Evolutionary conservation across 1,139 yeast genomes (phyloP).

Genomic region (Pneumocystis wakefieldiae): DNA sequence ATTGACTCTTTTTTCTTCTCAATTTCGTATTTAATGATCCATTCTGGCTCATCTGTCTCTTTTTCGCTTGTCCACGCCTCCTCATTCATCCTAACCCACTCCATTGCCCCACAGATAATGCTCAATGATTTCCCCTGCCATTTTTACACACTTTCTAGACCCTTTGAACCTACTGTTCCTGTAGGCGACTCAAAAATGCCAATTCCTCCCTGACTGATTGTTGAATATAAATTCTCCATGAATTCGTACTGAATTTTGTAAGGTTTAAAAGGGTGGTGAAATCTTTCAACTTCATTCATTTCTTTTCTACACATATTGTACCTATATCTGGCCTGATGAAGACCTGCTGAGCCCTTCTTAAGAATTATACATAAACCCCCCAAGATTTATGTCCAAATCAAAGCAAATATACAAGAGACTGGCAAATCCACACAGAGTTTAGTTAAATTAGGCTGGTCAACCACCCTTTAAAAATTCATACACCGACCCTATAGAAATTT

Average conservation of each 20-base stretch:
- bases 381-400: no score
- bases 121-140: conserved; percentile 9
- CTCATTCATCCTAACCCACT: conserved; percentile 57
- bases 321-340: background rate
- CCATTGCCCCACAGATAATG: conserved; percentile 67
- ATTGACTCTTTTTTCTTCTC: conserved; percentile 21
- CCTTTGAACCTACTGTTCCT: conserved; percentile 30
- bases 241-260: conserved; percentile 63
- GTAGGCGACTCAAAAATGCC: conserved; percentile 91
- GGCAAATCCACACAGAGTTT: background rate
- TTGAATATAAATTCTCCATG: conserved; percentile 58
- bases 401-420: background rate
- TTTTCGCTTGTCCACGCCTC: background rate
- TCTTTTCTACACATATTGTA: background rate
- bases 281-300: conserved; percentile 19
- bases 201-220: conserved; percentile 37
- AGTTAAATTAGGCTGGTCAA: background rate
- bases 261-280: conserved; percentile 68
- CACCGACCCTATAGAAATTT: no score
- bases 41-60: conserved; percentile 21
- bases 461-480: no score
- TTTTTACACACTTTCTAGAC: background rate
- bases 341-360: background rate
- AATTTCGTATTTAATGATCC: conserved; percentile 25
- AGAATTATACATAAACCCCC: background rate